phyloP scores from a whole-genome alignment of 2,329 filamentous ascomycete genomes.

The Trichoderma brevicompactum region DNA sequence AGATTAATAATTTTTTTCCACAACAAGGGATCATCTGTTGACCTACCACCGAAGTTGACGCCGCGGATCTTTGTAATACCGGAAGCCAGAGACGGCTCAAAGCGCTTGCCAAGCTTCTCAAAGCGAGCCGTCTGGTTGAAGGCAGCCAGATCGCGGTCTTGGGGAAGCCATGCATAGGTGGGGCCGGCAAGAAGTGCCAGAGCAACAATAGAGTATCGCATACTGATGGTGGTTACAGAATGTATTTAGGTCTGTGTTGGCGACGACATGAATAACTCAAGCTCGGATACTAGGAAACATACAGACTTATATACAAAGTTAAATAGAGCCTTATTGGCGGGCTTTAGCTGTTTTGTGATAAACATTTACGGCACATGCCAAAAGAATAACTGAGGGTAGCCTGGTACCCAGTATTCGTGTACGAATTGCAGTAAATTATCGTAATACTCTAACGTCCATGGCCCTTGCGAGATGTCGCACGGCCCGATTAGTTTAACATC shows the following conservation, averaged over 20 bases:
- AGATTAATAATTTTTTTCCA: background rate
- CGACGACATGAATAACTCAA: background rate
- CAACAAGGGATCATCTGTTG: too few relatives aligned
- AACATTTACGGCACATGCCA: background rate
- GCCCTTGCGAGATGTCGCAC: background rate
- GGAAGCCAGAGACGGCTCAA: slow-evolving; percentile 36
- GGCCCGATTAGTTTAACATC: slow-evolving; percentile 14
- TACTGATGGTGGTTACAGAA: slow-evolving; percentile 25
- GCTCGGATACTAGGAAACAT: background rate
- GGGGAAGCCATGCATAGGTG: slow-evolving; percentile 39
- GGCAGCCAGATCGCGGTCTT: slow-evolving; percentile 39
- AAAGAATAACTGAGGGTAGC: background rate
- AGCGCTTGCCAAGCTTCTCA: slow-evolving; percentile 41
- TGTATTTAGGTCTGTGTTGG: background rate
- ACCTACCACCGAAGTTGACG: slow-evolving; percentile 57
- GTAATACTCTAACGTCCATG: background rate
- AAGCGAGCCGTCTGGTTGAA: slow-evolving; percentile 42
- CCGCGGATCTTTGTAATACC: slow-evolving; percentile 51
- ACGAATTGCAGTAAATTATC: too few relatives aligned
- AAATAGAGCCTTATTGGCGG: background rate
- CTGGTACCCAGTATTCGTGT: background rate
- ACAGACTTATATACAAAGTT: slow-evolving; percentile 19
- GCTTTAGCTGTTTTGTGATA: background rate
- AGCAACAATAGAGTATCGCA: slow-evolving; percentile 36
- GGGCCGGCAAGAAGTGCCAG: slow-evolving; percentile 34